phyloP scores from a whole-genome alignment of 805 yeast genomes.

The Kodamaea kaohsiungensis region DNA sequence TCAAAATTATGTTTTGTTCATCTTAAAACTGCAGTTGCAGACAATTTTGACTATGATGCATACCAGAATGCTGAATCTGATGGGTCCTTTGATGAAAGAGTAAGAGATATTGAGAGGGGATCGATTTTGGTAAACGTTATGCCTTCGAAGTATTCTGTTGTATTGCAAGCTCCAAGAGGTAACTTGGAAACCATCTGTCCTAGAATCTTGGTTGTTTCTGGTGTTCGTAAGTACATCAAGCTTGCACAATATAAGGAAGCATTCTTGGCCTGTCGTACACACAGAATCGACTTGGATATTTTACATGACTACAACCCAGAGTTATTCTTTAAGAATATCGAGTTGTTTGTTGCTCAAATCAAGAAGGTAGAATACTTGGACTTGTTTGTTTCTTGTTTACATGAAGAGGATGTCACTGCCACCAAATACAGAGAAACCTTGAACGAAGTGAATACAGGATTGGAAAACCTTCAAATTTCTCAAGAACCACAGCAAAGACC shows the following conservation, averaged over 20 bases:
- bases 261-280: conserved; percentile 80
- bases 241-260: conserved; percentile 66
- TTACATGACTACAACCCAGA: conserved; percentile 84
- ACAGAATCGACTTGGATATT: conserved; percentile 87
- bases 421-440: conserved; percentile 82
- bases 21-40: conserved; percentile 42
- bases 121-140: conserved; percentile 78
- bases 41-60: conserved; percentile 31
- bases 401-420: conserved; percentile 79
- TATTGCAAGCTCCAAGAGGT: conserved; percentile 94
- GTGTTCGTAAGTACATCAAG: conserved; percentile 70
- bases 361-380: conserved; percentile 76
- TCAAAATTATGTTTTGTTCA: conserved; percentile 82
- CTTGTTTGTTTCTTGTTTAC: conserved; percentile 80
- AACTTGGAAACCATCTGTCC: conserved; percentile 93
- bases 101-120: conserved; percentile 88
- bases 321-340: conserved; percentile 62
- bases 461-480: conserved; percentile 13
- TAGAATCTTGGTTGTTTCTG: conserved; percentile 84
- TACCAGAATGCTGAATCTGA: conserved; percentile 30
- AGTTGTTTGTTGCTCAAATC: conserved; percentile 67
- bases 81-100: conserved; percentile 66
- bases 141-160: conserved; percentile 80
- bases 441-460: conserved; percentile 11
- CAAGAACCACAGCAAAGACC: conserved; percentile 17